Conservation (phyloP, 306 rosid genomes). For the Rosa chinensis region DNA sequence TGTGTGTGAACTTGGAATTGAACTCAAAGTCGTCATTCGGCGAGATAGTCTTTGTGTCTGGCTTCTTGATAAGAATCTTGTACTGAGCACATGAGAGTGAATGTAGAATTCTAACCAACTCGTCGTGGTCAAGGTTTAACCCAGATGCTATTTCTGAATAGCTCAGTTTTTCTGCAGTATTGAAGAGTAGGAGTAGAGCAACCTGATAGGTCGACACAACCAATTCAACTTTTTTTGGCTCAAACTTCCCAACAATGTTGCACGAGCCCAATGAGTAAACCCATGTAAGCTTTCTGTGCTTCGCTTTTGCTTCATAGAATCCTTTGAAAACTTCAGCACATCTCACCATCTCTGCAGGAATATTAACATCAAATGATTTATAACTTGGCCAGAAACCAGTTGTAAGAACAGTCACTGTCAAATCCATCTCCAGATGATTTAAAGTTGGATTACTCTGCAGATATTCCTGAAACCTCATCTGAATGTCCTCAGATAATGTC, state of each 20-base stretch:
- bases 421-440: no score
- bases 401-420: no score
- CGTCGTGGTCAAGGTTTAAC: constrained; percentile 50
- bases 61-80: constrained; percentile 61
- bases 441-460: no score
- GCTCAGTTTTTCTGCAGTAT: constrained; percentile 53
- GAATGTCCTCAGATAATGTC: no score
- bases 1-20: no score
- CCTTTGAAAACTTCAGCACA: no score
- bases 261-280: constrained; percentile 69
- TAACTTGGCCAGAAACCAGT: no score
- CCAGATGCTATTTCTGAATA: constrained; percentile 61
- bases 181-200: constrained; percentile 60
- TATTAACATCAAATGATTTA: no score
- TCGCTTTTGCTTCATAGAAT: constrained; percentile 42
- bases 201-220: constrained; percentile 68
- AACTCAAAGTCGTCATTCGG: no score
- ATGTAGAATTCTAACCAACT: constrained; percentile 54
- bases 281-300: constrained; percentile 65
- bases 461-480: no score
- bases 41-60: constrained; percentile 22
- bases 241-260: constrained; percentile 56
- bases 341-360: no score
- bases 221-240: constrained; percentile 54
- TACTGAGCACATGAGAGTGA: constrained; percentile 67